These are phyloP conservation scores for Digitaria exilis DNA, from an alignment of 202 grass and related monocot species.

Conservation along the genomic window DNA sequence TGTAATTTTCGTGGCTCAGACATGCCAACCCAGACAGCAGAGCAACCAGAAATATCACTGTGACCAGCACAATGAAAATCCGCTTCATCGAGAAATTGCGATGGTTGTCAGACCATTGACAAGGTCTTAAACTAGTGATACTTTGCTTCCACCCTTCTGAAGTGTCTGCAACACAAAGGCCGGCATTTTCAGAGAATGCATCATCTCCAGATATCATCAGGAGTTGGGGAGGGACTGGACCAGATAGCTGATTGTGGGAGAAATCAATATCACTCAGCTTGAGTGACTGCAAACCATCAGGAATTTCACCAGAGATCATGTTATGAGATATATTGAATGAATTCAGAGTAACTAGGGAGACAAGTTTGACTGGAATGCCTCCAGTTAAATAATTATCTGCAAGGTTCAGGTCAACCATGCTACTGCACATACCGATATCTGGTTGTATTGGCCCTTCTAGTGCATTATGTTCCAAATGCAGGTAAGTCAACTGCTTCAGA, in stretches of 20 bases:
- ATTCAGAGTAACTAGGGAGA: conserved; percentile 54
- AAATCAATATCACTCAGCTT: conserved; percentile 84
- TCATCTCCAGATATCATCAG: conserved; percentile 73
- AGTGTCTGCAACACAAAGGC: conserved; percentile 61
- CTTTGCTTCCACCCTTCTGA: conserved; percentile 46
- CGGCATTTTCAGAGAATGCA: conserved; percentile 70
- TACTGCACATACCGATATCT: conserved; percentile 68
- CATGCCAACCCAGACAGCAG: conserved; percentile 57
- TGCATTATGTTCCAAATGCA: conserved; percentile 78
- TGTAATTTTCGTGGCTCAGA: conserved; percentile 75
- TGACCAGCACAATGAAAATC: conserved; percentile 50
- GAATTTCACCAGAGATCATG: conserved; percentile 71
- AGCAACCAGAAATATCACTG: conserved; percentile 52
- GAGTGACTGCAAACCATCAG: conserved; percentile 60
- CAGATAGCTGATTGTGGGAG: conserved; percentile 73
- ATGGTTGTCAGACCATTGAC: conserved; percentile 46
- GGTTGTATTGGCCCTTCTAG: conserved; percentile 66
- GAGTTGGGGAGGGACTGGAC: conserved; percentile 66
- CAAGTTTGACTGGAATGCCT: conserved; percentile 56
- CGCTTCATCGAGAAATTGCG: conserved; percentile 40
- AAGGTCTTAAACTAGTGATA: conserved; percentile 56
- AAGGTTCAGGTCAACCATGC: conserved; percentile 72
- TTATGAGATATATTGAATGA: conserved; percentile 92
- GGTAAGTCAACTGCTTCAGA: conserved; percentile 71
- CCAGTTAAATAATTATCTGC: conserved; percentile 75